A percentile compares a stretch with the other conserved stretches of the same genome.
Evolutionary conservation across 805 yeast species (phyloP).

Genomic region (Yamadazyma philogaea): DNA sequence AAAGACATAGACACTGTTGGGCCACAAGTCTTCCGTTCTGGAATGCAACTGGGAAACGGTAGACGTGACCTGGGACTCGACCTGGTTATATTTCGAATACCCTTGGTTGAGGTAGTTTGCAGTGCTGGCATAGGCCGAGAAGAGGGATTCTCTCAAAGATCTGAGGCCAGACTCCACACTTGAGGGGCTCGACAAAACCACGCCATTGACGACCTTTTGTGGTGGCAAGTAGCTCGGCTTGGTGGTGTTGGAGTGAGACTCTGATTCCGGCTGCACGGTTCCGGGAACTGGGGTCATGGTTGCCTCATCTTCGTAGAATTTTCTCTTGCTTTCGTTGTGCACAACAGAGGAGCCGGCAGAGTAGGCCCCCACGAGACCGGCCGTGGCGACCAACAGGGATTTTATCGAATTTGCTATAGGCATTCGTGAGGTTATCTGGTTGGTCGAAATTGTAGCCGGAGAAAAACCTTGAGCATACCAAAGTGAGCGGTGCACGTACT

Average conservation of each 20-base stretch:
- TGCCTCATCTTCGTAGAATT: slow-evolving; percentile 51
- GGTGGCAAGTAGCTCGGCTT: slow-evolving; percentile 33
- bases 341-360: neutral
- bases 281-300: slow-evolving; percentile 50
- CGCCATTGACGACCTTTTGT: slow-evolving; percentile 51
- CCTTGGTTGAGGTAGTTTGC: slow-evolving; percentile 42
- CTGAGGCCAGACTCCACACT: slow-evolving; percentile 49
- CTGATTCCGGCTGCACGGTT: slow-evolving; percentile 33
- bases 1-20: slow-evolving; percentile 64
- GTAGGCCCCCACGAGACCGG: slow-evolving; percentile 2
- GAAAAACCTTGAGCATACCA: neutral
- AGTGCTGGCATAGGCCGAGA: slow-evolving; percentile 23
- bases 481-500: neutral
- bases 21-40: slow-evolving; percentile 64
- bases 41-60: slow-evolving; percentile 65
- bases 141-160: slow-evolving; percentile 38
- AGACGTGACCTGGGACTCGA: slow-evolving; percentile 61
- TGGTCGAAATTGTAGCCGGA: slow-evolving; percentile 3
- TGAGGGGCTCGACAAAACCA: slow-evolving; percentile 51
- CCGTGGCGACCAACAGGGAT: neutral
- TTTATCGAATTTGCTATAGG: neutral
- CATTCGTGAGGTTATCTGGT: neutral
- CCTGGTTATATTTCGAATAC: slow-evolving; percentile 48
- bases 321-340: slow-evolving; percentile 26
- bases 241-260: slow-evolving; percentile 18